These are phyloP conservation scores for Trichoderma aggressivum DNA, from an alignment of 2,329 filamentous ascomycete species.

Conservation along the genomic window DNA sequence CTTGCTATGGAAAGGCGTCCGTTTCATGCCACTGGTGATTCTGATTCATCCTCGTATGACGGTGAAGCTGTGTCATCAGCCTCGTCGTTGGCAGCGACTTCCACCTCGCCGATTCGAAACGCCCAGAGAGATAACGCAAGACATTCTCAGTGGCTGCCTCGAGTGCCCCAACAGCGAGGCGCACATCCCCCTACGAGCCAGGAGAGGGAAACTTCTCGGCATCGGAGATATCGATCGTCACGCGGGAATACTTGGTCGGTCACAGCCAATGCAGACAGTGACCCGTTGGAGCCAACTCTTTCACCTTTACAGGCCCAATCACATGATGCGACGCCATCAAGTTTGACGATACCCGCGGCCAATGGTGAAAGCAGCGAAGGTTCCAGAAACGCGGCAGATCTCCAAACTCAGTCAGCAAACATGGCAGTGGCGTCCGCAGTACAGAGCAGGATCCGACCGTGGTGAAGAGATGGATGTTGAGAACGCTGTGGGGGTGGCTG, in stretches of 20 bases:
- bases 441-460: constrained; percentile 12
- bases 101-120: constrained; percentile 6
- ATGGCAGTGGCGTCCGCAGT: not conserved
- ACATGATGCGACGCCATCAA: not conserved
- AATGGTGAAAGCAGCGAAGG: not conserved
- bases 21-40: constrained; percentile 23
- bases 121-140: constrained; percentile 1
- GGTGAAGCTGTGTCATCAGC: not conserved
- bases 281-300: not conserved
- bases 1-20: constrained; percentile 27
- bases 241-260: not conserved
- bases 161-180: not conserved
- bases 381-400: not conserved
- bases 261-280: not conserved
- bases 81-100: not conserved
- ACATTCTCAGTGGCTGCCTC: not conserved
- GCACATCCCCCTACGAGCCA: not conserved
- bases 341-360: not conserved
- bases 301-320: not conserved
- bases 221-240: not conserved
- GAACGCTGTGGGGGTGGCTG: not conserved
- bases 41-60: not conserved
- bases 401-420: not conserved
- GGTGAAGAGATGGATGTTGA: not conserved
- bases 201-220: not conserved